Evolutionary conservation across 192 early-diverging fungal species (phyloP).

Genomic region (Gonapodya prolifera): DNA sequence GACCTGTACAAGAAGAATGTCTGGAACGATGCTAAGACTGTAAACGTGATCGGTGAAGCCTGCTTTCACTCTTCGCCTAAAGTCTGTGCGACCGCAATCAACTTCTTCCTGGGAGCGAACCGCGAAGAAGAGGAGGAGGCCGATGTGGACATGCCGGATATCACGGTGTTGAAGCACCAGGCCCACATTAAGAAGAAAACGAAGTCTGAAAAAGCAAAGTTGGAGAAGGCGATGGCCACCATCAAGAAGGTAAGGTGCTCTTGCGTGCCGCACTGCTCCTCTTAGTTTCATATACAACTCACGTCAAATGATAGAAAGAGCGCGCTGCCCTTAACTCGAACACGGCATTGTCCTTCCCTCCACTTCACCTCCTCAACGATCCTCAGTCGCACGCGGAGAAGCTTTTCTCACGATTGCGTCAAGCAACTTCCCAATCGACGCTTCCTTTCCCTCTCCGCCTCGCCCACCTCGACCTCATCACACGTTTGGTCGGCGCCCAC

Average conservation of each 20-base stretch:
- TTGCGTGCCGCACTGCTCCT: neutral
- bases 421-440: constrained; percentile 41
- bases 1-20: constrained; percentile 93
- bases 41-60: constrained; percentile 94
- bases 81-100: constrained; percentile 79
- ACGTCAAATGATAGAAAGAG: constrained; percentile 36
- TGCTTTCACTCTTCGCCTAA: constrained; percentile 88
- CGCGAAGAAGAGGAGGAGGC: constrained; percentile 53
- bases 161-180: constrained; percentile 64
- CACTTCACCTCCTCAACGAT: constrained; percentile 87
- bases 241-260: constrained; percentile 34
- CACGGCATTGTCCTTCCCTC: constrained; percentile 81
- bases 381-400: constrained; percentile 94
- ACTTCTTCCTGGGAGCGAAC: constrained; percentile 79
- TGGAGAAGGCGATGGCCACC: constrained; percentile 65
- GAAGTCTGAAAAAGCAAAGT: constrained; percentile 55
- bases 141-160: constrained; percentile 58
- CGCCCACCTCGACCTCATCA: constrained; percentile 85
- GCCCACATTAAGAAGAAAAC: constrained; percentile 77
- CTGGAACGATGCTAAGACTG: constrained; percentile 98
- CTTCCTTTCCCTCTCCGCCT: constrained; percentile 81
- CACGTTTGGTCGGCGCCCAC: constrained; percentile 89
- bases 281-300: neutral
- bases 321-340: no score
- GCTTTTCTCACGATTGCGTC: constrained; percentile 68